phyloP scores from a whole-genome alignment of 2,329 filamentous ascomycete genomes.

The Teratosphaeria zuluensis region DNA sequence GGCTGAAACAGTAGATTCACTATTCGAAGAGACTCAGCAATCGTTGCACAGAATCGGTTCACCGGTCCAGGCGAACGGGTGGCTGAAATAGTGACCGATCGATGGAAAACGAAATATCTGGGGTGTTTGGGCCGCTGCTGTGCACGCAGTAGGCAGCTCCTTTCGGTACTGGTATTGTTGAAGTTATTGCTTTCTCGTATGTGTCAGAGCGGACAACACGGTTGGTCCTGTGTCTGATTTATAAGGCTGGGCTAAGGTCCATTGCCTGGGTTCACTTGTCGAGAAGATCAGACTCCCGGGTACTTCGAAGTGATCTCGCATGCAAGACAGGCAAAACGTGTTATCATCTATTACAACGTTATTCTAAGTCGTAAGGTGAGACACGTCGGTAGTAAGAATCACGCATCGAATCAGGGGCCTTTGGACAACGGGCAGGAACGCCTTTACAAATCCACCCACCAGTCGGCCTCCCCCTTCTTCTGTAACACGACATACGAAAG shows the following conservation, averaged over 20 bases:
- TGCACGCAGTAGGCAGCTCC: not conserved
- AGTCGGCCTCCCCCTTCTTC: not conserved
- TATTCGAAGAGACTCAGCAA: not conserved
- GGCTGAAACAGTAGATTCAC: not conserved
- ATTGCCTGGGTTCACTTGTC: not conserved
- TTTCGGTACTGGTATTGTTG: not conserved
- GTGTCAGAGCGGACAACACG: too few relatives aligned
- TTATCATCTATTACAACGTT: not conserved
- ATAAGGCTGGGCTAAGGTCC: not conserved
- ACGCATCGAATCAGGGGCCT: not conserved
- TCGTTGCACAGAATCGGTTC: not conserved
- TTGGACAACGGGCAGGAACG: not conserved
- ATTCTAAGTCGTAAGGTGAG: not conserved
- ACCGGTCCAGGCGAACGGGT: not conserved
- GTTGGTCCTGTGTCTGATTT: not conserved
- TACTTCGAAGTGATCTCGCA: not conserved
- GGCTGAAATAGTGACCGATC: not conserved
- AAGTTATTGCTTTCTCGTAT: too few relatives aligned
- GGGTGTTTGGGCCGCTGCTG: not conserved
- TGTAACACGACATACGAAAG: not conserved
- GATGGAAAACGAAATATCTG: not conserved
- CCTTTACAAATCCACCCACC: not conserved
- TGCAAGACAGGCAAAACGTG: not conserved
- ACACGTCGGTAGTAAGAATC: not conserved
- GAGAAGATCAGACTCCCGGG: not conserved